These are phyloP conservation scores for Yamadazyma sp. DNA, from an alignment of 805 yeast genomes.

Conservation along the genomic window DNA sequence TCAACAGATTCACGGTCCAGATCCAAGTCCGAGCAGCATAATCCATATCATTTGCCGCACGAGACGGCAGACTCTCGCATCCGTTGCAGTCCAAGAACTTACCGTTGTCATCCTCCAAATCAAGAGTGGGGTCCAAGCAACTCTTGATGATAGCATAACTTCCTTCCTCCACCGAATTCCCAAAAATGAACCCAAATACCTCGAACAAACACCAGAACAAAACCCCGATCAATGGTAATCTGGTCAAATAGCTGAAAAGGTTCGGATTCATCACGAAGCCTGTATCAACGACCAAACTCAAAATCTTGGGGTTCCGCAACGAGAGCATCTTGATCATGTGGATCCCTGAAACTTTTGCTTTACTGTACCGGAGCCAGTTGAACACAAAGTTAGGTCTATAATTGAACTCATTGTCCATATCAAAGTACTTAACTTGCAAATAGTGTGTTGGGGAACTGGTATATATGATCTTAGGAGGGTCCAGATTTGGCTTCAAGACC, in stretches of 20 bases:
- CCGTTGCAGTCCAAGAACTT: slow-evolving; percentile 67
- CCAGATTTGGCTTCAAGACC: slow-evolving; percentile 22
- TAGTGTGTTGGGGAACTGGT: slow-evolving; percentile 67
- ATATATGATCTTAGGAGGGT: slow-evolving; percentile 56
- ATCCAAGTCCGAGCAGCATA: slow-evolving; percentile 73
- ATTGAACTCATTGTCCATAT: slow-evolving; percentile 50
- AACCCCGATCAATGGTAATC: slow-evolving; percentile 75
- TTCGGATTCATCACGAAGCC: slow-evolving; percentile 86
- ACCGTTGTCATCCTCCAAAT: slow-evolving; percentile 61
- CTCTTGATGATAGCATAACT: slow-evolving; percentile 63
- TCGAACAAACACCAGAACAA: slow-evolving; percentile 72
- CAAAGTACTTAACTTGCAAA: slow-evolving; percentile 48
- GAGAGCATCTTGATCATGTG: slow-evolving; percentile 69
- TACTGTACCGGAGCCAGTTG: slow-evolving; percentile 75
- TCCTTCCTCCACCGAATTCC: slow-evolving; percentile 73
- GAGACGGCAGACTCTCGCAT: slow-evolving; percentile 48
- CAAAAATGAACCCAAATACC: slow-evolving; percentile 64
- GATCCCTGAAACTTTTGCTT: slow-evolving; percentile 76
- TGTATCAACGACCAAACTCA: slow-evolving; percentile 72
- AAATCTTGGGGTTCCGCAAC: slow-evolving; percentile 61
- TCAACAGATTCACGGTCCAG: slow-evolving; percentile 47
- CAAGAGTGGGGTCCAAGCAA: slow-evolving; percentile 53
- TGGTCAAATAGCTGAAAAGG: slow-evolving; percentile 71
- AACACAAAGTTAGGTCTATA: slow-evolving; percentile 64
- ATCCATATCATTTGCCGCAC: slow-evolving; percentile 53